phyloP scores from a whole-genome alignment of 2,329 filamentous ascomycete genomes.

The Colletotrichum horii region DNA sequence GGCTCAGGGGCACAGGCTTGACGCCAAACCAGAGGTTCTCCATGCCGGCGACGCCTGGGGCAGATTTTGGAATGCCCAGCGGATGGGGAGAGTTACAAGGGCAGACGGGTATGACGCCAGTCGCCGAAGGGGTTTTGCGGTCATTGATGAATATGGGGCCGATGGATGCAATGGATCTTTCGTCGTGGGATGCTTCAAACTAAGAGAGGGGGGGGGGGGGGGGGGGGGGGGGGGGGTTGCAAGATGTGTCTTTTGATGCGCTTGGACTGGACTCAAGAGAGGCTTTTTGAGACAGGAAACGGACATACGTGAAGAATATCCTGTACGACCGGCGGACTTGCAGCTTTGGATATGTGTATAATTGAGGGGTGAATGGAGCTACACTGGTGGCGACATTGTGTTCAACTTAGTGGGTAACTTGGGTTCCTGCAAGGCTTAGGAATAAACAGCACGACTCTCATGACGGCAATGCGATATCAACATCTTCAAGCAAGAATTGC shows the following conservation, averaged over 20 bases:
- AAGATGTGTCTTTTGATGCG: neutral
- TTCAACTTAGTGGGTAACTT: neutral
- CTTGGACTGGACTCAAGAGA: neutral
- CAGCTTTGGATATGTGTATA: neutral
- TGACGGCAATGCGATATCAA: neutral
- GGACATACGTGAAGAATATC: neutral
- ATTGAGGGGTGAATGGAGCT: neutral
- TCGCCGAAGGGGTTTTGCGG: constrained; percentile 62
- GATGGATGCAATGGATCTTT: constrained; percentile 65
- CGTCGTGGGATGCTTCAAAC: constrained; percentile 47
- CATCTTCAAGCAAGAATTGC: neutral
- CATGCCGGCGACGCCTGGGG: constrained; percentile 40
- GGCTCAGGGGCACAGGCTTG: constrained; percentile 35
- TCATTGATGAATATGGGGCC: constrained; percentile 63
- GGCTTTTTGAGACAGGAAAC: neutral
- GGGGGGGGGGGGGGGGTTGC: neutral
- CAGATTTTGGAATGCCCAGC: constrained; percentile 46
- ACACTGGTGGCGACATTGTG: neutral
- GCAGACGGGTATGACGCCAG: constrained; percentile 56
- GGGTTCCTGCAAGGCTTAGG: neutral
- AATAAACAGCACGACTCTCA: neutral
- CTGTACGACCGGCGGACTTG: neutral
- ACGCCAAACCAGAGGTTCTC: constrained; percentile 37
- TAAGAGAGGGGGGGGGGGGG: no score
- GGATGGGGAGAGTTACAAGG: constrained; percentile 50